phyloP scores from a whole-genome alignment of 108 stramenopile species.

The Nitzschia inconspicua region DNA sequence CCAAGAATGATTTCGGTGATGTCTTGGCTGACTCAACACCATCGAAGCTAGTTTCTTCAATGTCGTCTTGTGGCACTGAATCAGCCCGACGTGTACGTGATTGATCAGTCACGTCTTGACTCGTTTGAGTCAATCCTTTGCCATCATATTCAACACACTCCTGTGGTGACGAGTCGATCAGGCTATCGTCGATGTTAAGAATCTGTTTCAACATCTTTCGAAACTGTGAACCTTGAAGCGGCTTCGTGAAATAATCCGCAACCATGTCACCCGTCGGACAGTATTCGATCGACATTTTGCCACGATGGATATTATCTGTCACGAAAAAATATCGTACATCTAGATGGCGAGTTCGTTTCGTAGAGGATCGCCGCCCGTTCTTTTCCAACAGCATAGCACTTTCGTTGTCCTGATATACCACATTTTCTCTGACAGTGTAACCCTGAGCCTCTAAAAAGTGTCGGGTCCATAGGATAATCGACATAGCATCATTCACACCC shows the following conservation, averaged over 20 bases:
- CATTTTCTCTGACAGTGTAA: conserved; percentile 15
- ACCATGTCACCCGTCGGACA: conserved; percentile 47
- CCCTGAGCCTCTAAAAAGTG: conserved; percentile 48
- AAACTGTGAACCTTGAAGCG: conserved; percentile 2
- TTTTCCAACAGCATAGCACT: conserved; percentile 42
- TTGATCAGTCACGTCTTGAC: too few relatives aligned
- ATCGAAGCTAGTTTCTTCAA: too few relatives aligned
- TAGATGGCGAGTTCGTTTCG: conserved; percentile 32
- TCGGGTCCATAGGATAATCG: conserved; percentile 31
- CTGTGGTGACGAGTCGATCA: too few relatives aligned
- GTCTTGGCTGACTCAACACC: too few relatives aligned
- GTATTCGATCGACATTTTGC: conserved; percentile 29
- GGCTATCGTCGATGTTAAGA: too few relatives aligned
- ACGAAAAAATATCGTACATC: conserved; percentile 46
- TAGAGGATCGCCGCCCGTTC: conserved; percentile 32
- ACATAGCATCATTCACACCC: conserved; percentile 28
- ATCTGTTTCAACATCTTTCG: not conserved
- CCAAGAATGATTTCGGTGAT: too few relatives aligned
- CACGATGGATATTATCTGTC: conserved; percentile 26
- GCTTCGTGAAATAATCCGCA: conserved; percentile 51
- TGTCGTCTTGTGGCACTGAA: too few relatives aligned
- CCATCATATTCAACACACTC: too few relatives aligned
- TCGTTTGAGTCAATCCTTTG: too few relatives aligned
- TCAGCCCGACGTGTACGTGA: too few relatives aligned
- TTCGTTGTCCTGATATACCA: conserved; percentile 48